Evolutionary conservation across 768 basidiomycete genomes (phyloP).

Genomic region (Amanita pseudoporphyria): DNA sequence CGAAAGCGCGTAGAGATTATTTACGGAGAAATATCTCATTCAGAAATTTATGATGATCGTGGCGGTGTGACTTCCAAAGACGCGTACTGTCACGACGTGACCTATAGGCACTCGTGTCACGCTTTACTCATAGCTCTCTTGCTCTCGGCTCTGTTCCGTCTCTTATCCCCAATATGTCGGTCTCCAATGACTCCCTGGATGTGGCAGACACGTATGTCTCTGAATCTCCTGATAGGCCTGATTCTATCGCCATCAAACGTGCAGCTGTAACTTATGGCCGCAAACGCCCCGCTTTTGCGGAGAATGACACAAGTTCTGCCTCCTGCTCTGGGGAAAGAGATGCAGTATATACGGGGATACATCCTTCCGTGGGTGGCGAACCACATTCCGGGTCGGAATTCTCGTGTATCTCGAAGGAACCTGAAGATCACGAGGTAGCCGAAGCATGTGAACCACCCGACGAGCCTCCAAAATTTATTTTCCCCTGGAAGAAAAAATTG

Average conservation of each 20-base stretch:
- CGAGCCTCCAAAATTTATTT: slow-evolving; percentile 22
- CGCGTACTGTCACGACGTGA: slow-evolving; percentile 14
- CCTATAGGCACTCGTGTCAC: slow-evolving; percentile 1
- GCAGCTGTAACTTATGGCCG: slow-evolving; percentile 36
- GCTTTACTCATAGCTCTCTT: slow-evolving; percentile 5
- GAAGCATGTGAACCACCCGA: slow-evolving; percentile 11
- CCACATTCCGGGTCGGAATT: background rate
- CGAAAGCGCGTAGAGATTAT: too few relatives aligned
- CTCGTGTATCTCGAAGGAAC: slow-evolving; percentile 9
- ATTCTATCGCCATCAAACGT: slow-evolving; percentile 24
- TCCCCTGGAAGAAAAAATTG: slow-evolving; percentile 34
- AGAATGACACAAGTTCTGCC: slow-evolving; percentile 18
- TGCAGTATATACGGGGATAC: slow-evolving; percentile 6
- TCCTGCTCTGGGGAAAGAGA: slow-evolving; percentile 14
- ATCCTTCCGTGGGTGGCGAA: slow-evolving; percentile 7
- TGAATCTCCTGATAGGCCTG: slow-evolving; percentile 19
- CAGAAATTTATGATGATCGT: too few relatives aligned
- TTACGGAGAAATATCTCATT: too few relatives aligned
- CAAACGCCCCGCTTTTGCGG: slow-evolving; percentile 17
- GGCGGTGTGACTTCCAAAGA: slow-evolving; percentile 16
- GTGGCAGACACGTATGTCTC: slow-evolving; percentile 29
- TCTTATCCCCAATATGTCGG: slow-evolving; percentile 20
- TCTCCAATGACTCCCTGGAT: slow-evolving; percentile 25
- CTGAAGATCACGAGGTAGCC: slow-evolving; percentile 15
- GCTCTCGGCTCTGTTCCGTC: slow-evolving; percentile 3